Evolutionary conservation across 805 yeast species (phyloP), one percentile per base, ranked within the genome.

Genomic region (Saccharomycopsis sp.): DNA sequence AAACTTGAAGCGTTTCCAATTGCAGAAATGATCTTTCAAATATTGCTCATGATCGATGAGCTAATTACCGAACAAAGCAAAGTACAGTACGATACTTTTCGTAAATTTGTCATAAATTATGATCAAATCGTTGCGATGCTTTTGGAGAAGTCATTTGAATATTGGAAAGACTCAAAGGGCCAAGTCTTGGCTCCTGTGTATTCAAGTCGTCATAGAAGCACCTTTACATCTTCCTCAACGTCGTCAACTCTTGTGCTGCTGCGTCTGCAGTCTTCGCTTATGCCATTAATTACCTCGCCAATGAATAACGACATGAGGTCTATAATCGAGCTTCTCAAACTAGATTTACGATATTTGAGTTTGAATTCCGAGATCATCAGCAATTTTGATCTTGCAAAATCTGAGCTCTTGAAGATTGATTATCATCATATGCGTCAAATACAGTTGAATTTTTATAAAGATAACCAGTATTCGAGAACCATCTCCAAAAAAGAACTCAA

Each of bases 81-180:
- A 12, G 8, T 18, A 16, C 48, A 44, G 16, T 44, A 44, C 21
- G 21, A 44, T 5, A 44, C 21, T 44, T 44, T 44, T 20, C 48
- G 48, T 12, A 44, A 44, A 44, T 16, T 44, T 4, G 12, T 44
- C 5, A 44, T 44, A 16, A 44, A 44, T 44, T 44, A 5, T 44
- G 48, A 44, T 44, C 4, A 44, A 44, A 18, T 44, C 16, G 48
- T 46, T 7, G n/a, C 55, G 3, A 15, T 34, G 29, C 34, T 60
- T 8, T 24, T 57, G 29, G 24, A 40, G 1, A 60, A 58, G 34
- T 24, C 61, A 1, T 51, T 60, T 15, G 34, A 40, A 14, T 60
- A 60, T 46, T 60, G 63, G 63, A 16, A 44, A 24, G 40, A 55
- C 18, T 58, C 61, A 2, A 18, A 34, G 16, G 63, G 61, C 8